Conservation (phyloP, 2,329 filamentous ascomycete genomes). For the Trichoderma sp. region DNA sequence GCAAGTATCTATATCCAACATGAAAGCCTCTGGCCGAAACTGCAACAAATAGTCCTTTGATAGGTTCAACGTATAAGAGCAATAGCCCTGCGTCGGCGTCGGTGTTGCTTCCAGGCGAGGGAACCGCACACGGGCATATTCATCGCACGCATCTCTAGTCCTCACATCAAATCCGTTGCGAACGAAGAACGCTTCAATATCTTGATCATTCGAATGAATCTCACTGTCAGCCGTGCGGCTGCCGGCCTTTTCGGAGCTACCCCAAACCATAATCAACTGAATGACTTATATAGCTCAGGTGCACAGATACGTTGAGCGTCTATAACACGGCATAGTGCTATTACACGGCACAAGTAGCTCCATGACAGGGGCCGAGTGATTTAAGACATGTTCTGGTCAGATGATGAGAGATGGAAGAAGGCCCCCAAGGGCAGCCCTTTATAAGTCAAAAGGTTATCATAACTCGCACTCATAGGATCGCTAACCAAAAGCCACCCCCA, state of each 20-base stretch:
- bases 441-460: background rate
- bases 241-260: background rate
- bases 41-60: constrained; percentile 43
- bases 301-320: background rate
- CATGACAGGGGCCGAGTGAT: background rate
- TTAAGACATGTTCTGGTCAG: background rate
- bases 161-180: constrained; percentile 26
- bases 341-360: background rate
- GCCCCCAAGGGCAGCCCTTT: background rate
- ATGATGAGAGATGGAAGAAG: background rate
- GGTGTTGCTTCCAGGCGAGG: constrained; percentile 32
- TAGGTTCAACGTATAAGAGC: constrained; percentile 49
- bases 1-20: constrained; percentile 40
- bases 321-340: background rate
- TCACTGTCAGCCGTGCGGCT: background rate
- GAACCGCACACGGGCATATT: constrained; percentile 35
- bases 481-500: constrained; percentile 15
- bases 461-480: background rate
- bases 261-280: background rate
- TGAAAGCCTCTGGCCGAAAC: constrained; percentile 46
- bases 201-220: background rate
- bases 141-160: constrained; percentile 26
- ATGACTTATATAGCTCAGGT: background rate
- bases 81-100: constrained; percentile 47
- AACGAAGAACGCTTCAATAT: constrained; percentile 23